Evolutionary conservation across 2,329 filamentous ascomycete species (phyloP).

Genomic region (Elsinoe batatas): DNA sequence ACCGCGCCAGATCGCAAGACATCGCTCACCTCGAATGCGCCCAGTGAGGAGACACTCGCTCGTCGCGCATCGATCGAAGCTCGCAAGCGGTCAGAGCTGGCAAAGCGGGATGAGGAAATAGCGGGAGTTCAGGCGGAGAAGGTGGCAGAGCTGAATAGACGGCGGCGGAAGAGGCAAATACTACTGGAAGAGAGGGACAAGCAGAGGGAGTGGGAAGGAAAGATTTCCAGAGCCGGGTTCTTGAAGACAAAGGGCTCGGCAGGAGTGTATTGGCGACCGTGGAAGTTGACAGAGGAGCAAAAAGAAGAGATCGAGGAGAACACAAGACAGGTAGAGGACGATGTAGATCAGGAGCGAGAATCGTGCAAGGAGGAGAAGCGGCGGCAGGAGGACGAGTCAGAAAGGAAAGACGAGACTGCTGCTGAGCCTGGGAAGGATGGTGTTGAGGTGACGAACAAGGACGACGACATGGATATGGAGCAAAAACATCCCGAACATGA

Average conservation of each 20-base stretch:
- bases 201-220: conserved; percentile 3
- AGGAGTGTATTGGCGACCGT: conserved; percentile 2
- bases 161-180: conserved; percentile 45
- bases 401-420: not conserved
- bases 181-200: conserved; percentile 44
- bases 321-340: not conserved
- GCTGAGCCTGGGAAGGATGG: not conserved
- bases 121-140: conserved; percentile 1
- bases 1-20: not conserved
- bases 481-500: not conserved
- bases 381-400: not conserved
- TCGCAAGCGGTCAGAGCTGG: not conserved
- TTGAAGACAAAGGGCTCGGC: not conserved
- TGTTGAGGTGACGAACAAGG: not conserved
- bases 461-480: not conserved
- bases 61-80: not conserved
- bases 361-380: not conserved
- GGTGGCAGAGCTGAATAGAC: not conserved
- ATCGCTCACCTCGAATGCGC: not conserved
- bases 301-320: not conserved
- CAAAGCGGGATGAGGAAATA: not conserved
- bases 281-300: conserved; percentile 8
- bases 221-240: conserved; percentile 23
- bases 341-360: not conserved
- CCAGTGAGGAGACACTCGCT: not conserved